phyloP scores from a whole-genome alignment of 768 basidiomycete genomes.

The Fomitopsis serialis region DNA sequence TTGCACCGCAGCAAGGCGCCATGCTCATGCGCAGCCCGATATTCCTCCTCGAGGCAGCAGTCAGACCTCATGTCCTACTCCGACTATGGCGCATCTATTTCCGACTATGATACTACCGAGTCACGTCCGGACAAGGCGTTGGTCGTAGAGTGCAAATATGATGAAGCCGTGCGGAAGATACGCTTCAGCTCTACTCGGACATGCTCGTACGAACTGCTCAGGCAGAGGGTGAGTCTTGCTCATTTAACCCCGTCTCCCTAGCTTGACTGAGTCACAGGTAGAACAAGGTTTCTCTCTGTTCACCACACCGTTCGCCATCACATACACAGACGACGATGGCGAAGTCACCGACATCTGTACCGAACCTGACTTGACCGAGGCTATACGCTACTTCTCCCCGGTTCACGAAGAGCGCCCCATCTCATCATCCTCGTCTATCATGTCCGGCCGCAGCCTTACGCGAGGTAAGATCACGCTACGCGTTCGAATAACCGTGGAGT shows the following conservation, averaged over 20 bases:
- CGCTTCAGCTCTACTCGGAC: conserved; percentile 75
- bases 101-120: conserved; percentile 26
- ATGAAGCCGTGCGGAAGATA: conserved; percentile 64
- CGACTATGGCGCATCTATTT: conserved; percentile 17
- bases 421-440: conserved; percentile 69
- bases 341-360: conserved; percentile 64
- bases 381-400: conserved; percentile 75
- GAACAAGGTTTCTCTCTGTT: conserved; percentile 80
- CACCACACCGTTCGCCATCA: conserved; percentile 62
- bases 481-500: conserved; percentile 77
- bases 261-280: conserved; percentile 43
- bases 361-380: conserved; percentile 78
- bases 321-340: conserved; percentile 87
- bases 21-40: conserved; percentile 11
- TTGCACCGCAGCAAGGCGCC: background rate
- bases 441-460: conserved; percentile 59
- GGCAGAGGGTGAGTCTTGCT: conserved; percentile 52
- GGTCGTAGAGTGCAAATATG: conserved; percentile 79
- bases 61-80: conserved; percentile 18
- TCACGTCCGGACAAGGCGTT: conserved; percentile 69
- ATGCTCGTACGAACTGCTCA: conserved; percentile 72
- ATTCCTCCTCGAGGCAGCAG: background rate
- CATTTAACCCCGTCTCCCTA: conserved; percentile 1
- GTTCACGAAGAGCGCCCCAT: conserved; percentile 66
- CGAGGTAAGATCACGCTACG: conserved; percentile 70